These are phyloP conservation scores for Calamus simplicifolius DNA, from an alignment of 176 grass and related monocot species.

Conservation along the genomic window DNA sequence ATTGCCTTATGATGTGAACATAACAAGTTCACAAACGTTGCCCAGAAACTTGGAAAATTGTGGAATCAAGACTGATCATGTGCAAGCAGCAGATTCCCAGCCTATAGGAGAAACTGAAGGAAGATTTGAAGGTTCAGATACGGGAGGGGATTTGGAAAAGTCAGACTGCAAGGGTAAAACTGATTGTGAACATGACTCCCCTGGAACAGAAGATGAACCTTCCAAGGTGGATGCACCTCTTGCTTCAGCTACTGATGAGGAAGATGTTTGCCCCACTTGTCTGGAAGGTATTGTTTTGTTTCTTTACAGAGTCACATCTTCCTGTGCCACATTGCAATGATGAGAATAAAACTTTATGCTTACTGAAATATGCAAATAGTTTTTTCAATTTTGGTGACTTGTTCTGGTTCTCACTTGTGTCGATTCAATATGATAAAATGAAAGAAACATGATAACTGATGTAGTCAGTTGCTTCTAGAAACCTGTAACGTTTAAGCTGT, in stretches of 20 bases:
- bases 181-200: constrained; percentile 41
- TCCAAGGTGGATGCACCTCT: constrained; percentile 29
- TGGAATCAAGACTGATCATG: constrained; percentile 28
- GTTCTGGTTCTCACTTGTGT: neutral
- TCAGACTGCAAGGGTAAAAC: constrained; percentile 44
- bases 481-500: too few species aligned
- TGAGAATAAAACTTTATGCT: too few species aligned
- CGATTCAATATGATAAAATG: too few species aligned
- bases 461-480: too few species aligned
- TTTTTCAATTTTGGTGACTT: neutral
- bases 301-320: too few species aligned
- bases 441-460: too few species aligned
- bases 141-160: constrained; percentile 43
- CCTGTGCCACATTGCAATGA: too few species aligned
- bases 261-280: constrained; percentile 96
- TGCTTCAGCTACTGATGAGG: constrained; percentile 43
- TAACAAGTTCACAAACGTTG: constrained; percentile 32
- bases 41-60: constrained; percentile 19
- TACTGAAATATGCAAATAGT: too few species aligned
- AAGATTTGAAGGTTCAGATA: constrained; percentile 24
- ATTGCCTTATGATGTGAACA: constrained; percentile 74
- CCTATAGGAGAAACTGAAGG: constrained; percentile 6
- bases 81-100: constrained; percentile 3
- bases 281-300: constrained; percentile 65
- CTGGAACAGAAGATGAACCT: constrained; percentile 40